Evolutionary conservation across 257 asterid species (phyloP).

Genomic region (Gentiana dahurica): DNA sequence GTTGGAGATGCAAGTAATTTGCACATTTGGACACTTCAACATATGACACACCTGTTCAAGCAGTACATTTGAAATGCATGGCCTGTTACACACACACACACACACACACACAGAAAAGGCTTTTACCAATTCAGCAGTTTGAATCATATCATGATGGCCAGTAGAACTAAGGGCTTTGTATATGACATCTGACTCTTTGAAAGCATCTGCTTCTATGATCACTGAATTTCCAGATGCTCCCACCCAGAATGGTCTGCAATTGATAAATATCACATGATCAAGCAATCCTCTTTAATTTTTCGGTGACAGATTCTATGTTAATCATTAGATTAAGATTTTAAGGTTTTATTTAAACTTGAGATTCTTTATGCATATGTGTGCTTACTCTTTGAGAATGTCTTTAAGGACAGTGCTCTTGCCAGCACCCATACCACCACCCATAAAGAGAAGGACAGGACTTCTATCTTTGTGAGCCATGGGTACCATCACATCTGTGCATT

Average conservation of each 20-base stretch:
- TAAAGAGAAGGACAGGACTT: slow-evolving; percentile 85
- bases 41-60: no score
- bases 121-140: slow-evolving; percentile 80
- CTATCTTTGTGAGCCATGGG: slow-evolving; percentile 96
- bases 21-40: no score
- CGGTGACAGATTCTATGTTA: no score
- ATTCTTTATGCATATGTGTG: neutral
- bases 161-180: slow-evolving; percentile 88
- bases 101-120: no score
- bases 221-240: slow-evolving; percentile 85
- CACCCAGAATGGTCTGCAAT: slow-evolving; percentile 79
- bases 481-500: slow-evolving; percentile 91
- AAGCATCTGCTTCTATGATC: slow-evolving; percentile 90
- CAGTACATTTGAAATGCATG: no score
- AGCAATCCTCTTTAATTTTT: neutral
- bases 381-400: slow-evolving; percentile 93
- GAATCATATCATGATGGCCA: slow-evolving; percentile 94
- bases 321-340: no score
- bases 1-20: no score
- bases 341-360: no score
- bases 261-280: neutral
- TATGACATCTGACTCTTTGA: slow-evolving; percentile 89
- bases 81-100: no score
- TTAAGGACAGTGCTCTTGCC: slow-evolving; percentile 92
- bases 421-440: slow-evolving; percentile 99